A percentile compares a stretch with the other conserved stretches of the same genome.
Conservation (phyloP, 2,329 filamentous ascomycete genomes). For the Simplicillium sp. region DNA sequence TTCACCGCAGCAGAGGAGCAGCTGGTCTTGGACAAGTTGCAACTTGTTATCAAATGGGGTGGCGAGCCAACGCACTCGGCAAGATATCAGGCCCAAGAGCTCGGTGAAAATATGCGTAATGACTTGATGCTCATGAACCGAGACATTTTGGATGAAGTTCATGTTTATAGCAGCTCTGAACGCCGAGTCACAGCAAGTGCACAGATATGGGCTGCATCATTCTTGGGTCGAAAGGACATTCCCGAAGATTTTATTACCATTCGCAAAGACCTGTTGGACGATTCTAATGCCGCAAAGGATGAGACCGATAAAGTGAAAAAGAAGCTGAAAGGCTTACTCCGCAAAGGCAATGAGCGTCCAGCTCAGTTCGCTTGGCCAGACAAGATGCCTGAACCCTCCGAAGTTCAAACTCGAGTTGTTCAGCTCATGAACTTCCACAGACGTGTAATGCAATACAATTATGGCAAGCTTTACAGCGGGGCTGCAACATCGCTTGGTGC, state of each 20-base stretch:
- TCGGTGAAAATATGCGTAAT: constrained; percentile 92
- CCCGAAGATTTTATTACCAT: constrained; percentile 80
- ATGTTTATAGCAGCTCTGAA: constrained; percentile 93
- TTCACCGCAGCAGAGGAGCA: constrained; percentile 91
- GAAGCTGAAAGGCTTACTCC: constrained; percentile 86
- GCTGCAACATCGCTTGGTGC: constrained; percentile 53
- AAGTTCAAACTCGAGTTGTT: constrained; percentile 85
- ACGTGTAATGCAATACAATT: constrained; percentile 91
- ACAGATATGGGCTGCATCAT: constrained; percentile 89
- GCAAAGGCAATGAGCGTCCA: constrained; percentile 87
- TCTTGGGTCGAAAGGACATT: constrained; percentile 78
- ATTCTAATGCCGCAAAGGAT: constrained; percentile 97
- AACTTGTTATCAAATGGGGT: constrained; percentile 98
- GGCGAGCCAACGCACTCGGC: constrained; percentile 97
- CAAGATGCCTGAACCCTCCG: constrained; percentile 86
- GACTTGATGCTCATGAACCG: constrained; percentile 88
- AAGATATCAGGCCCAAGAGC: constrained; percentile 88
- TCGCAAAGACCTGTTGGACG: constrained; percentile 88
- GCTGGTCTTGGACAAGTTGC: constrained; percentile 87
- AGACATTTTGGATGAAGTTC: constrained; percentile 83
- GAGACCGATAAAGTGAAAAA: constrained; percentile 99
- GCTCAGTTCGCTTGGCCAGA: constrained; percentile 97
- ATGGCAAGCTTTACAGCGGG: constrained; percentile 63
- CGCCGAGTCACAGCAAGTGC: constrained; percentile 90
- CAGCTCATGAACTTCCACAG: constrained; percentile 97